Percentiles rank a stretch among this genome's conserved stretches.
These are phyloP conservation scores for Leishmania lainsoni DNA, from an alignment of 208 protist genomes.

Conservation along the genomic window DNA sequence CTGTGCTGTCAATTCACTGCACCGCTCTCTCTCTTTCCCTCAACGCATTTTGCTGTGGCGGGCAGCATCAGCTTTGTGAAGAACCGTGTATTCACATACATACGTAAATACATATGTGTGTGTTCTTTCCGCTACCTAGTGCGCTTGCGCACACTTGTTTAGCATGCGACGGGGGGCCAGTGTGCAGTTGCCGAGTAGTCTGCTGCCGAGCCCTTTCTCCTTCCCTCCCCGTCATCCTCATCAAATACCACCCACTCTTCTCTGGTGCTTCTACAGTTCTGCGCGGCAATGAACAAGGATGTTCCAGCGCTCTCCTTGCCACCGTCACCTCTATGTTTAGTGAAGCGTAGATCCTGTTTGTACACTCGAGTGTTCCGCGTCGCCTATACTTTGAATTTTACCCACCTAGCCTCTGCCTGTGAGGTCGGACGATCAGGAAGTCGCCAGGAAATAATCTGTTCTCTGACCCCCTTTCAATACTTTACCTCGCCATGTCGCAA, in stretches of 20 bases:
- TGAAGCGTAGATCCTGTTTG: not conserved
- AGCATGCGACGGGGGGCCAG: not conserved
- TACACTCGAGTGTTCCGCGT: not conserved
- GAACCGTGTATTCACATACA: not conserved
- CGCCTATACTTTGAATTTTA: not conserved
- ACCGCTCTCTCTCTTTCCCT: not conserved
- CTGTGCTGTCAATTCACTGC: no score
- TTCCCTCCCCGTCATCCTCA: not conserved
- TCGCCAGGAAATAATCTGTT: not conserved
- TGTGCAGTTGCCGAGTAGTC: no score
- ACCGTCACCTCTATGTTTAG: not conserved
- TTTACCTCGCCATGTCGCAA: constrained; percentile 42
- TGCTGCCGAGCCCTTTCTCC: not conserved
- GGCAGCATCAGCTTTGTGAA: not conserved
- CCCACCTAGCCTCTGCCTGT: not conserved
- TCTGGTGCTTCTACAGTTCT: not conserved
- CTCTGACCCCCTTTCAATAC: not conserved
- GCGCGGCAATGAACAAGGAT: not conserved
- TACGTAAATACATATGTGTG: no score
- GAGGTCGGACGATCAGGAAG: not conserved
- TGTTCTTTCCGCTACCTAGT: not conserved
- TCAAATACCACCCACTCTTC: not conserved
- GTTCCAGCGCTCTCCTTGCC: not conserved
- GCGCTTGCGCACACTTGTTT: not conserved
- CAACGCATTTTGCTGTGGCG: not conserved